These are phyloP conservation scores for Clathrus columnatus DNA, from an alignment of 768 basidiomycete genomes.

Conservation along the genomic window DNA sequence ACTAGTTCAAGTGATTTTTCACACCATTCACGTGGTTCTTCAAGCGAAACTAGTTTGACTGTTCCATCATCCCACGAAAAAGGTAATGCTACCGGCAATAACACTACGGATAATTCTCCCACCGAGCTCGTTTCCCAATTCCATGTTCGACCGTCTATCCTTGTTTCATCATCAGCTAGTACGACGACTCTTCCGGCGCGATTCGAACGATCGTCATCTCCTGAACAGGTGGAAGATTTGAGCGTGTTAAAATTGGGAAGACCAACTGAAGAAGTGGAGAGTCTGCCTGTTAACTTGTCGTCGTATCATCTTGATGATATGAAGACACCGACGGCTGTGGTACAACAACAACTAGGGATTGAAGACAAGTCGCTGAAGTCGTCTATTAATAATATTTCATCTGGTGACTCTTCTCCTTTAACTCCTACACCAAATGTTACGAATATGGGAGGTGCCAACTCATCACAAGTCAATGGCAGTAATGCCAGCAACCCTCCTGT, in stretches of 20 bases:
- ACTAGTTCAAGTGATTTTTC: conserved; percentile 12
- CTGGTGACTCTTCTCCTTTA: background rate
- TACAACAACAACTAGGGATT: background rate
- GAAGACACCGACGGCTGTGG: background rate
- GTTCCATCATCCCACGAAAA: conserved; percentile 2
- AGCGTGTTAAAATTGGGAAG: background rate
- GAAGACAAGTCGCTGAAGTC: background rate
- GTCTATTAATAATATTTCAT: background rate
- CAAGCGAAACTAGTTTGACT: conserved; percentile 6
- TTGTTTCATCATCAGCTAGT: background rate
- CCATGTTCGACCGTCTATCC: background rate
- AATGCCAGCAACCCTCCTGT: too few species aligned
- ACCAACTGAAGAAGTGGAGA: background rate
- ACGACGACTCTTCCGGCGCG: background rate
- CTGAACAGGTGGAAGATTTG: background rate
- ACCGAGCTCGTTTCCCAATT: conserved; percentile 8
- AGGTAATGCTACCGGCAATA: background rate
- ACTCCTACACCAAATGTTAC: background rate
- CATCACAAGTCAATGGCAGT: background rate
- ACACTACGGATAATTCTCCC: conserved; percentile 11
- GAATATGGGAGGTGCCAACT: background rate
- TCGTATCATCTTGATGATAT: background rate
- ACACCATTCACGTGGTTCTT: conserved; percentile 11
- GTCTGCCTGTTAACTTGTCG: background rate
- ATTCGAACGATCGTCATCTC: background rate